Percentiles rank a stretch among this genome's conserved stretches.
phyloP scores from a whole-genome alignment of 2,329 filamentous ascomycete genomes.

The Aspergillus brunneoviolaceus region DNA sequence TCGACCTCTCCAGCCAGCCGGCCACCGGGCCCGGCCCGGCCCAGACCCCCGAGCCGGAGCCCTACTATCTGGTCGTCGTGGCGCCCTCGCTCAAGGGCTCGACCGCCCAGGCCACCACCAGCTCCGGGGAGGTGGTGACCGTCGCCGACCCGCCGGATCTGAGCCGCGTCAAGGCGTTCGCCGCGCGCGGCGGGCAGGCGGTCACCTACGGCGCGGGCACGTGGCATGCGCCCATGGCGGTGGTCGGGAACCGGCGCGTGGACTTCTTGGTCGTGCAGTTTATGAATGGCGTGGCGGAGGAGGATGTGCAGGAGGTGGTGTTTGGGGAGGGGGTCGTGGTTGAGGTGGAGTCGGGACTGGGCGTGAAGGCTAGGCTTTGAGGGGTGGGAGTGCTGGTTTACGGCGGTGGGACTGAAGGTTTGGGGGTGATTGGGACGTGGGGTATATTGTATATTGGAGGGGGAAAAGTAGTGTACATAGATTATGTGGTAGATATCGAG shows the following conservation, averaged over 20 bases:
- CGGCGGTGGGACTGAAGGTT: too few relatives aligned
- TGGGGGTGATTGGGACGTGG: neutral
- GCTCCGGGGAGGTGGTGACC: constrained; percentile 22
- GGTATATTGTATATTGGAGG: neutral
- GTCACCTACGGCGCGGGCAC: constrained; percentile 91
- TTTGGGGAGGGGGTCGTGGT: constrained; percentile 44
- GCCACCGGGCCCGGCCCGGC: constrained; percentile 22
- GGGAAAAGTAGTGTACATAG: neutral
- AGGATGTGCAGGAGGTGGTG: constrained; percentile 84
- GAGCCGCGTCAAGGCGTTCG: constrained; percentile 68
- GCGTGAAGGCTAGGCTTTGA: constrained; percentile 7
- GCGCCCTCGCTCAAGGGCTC: constrained; percentile 67
- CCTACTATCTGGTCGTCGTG: constrained; percentile 77
- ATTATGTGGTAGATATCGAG: neutral
- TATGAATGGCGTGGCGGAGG: constrained; percentile 73
- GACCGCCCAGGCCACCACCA: constrained; percentile 34
- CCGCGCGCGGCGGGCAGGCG: constrained; percentile 74
- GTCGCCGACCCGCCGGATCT: constrained; percentile 68
- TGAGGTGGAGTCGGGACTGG: constrained; percentile 18
- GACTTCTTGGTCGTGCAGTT: constrained; percentile 91
- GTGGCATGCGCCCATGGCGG: constrained; percentile 97
- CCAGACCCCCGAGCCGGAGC: constrained; percentile 15
- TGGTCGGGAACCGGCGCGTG: constrained; percentile 67
- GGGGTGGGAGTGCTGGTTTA: neutral
- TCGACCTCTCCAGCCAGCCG: constrained; percentile 52